A percentile compares a stretch with the other conserved stretches of the same genome.
Evolutionary conservation across 208 protist genomes (phyloP).

Genomic region (Acanthamoeba lenticulata): DNA sequence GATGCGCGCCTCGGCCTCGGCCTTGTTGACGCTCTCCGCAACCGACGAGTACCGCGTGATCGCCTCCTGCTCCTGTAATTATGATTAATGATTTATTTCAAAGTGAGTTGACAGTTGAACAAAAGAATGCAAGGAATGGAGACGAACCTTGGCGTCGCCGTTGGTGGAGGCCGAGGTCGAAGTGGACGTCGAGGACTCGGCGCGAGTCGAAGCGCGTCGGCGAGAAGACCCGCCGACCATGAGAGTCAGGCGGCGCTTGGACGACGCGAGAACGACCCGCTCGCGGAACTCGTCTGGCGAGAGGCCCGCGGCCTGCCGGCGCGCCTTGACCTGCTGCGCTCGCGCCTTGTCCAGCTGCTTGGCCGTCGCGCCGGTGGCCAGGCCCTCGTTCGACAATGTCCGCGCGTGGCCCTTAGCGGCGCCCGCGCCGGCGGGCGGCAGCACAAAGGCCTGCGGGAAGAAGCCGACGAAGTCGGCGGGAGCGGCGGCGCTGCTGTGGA

Average conservation of each 20-base stretch:
- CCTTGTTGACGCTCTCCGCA: slow-evolving; percentile 3
- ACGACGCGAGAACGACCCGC: neutral
- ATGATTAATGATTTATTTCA: too few species aligned
- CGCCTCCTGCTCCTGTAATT: neutral
- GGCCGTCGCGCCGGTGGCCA: neutral
- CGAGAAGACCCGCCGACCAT: too few species aligned
- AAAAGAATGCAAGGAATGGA: too few species aligned
- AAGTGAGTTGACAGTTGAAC: too few species aligned
- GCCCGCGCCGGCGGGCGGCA: too few species aligned
- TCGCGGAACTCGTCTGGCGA: neutral
- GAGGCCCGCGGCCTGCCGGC: neutral
- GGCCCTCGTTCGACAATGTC: too few species aligned
- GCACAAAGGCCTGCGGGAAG: neutral
- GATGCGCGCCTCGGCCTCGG: neutral
- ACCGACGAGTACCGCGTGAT: slow-evolving; percentile 1
- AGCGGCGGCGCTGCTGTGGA: neutral
- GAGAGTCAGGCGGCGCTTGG: neutral
- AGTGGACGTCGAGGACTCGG: neutral
- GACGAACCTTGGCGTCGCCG: too few species aligned
- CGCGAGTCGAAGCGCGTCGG: neutral
- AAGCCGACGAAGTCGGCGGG: neutral
- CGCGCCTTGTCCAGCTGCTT: neutral
- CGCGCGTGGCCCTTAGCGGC: too few species aligned
- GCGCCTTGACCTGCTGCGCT: neutral
- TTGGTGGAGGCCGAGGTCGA: too few species aligned